Evolutionary conservation across 2,329 filamentous ascomycete genomes (phyloP), one percentile per base, ranked within the genome.

Genomic region (Biscogniauxia sp.): DNA sequence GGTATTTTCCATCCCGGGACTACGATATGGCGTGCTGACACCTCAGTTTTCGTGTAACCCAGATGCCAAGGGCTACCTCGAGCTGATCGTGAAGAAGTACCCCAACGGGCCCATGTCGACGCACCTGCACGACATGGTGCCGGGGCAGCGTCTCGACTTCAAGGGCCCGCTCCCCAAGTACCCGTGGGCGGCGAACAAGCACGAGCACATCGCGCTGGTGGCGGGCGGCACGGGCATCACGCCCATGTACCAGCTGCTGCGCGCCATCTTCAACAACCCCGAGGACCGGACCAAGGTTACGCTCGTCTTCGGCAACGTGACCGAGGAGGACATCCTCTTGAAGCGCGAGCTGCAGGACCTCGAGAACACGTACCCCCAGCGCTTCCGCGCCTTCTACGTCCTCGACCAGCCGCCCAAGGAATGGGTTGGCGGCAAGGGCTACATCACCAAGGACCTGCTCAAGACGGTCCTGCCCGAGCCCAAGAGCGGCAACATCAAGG

Each of bases 161-260:
- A 98, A 99, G 84, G 95, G 95, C 19, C 95, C 95, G 1, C 87
- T 99, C 49, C 91, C 92, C 71, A 99, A 99, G 80, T 98, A 97
- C 78, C 78, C 86, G 32, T 98, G 93, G 93, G 74, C 86, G 57
- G 73, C 88, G 68, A 98, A 98, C 85, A 97, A 97, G 86, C 93
- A 97, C 81, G 81, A 91, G 63, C 93, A 98, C 82, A 87, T 96
- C 70, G 89, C 86, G 49, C 82, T 94, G 67, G 85, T 99, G 65
- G 92, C 94, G n/a, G 95, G 95, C 70, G 95, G 95, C 66, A 97
- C 95, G 7, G 95, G 95, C 63, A 96, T 99, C 77, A 95, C 95
- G 11, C 95, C 95, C 69, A 97, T 98, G 94, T 98, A 91, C 84
- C 95, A 99, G 83, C 88, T 99, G 53, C 83, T 87, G 66, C 92